These are phyloP conservation scores for Trifolium fragiferum DNA, from an alignment of 306 rosid species.

Conservation along the genomic window DNA sequence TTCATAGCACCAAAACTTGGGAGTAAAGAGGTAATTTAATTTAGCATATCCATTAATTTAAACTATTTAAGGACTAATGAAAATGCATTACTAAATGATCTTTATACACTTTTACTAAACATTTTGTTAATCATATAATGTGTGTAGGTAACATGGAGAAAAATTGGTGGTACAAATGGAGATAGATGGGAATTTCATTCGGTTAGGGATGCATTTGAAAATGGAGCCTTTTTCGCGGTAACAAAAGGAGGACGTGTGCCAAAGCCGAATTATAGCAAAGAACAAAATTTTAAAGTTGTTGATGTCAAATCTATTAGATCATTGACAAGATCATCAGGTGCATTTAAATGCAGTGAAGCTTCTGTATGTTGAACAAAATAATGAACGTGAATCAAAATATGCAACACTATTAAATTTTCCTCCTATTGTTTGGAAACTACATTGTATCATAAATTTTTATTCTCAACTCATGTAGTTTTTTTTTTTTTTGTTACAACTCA, in stretches of 20 bases:
- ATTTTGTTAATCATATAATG: background rate
- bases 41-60: background rate
- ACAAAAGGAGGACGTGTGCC: slow-evolving; percentile 34
- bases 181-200: slow-evolving; percentile 47
- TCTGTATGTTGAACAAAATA: slow-evolving; percentile 35
- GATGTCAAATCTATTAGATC: slow-evolving; percentile 41
- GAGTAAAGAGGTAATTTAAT: slow-evolving; percentile 44
- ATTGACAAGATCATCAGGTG: slow-evolving; percentile 39
- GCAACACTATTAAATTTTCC: background rate
- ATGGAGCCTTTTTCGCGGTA: slow-evolving; percentile 10
- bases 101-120: background rate
- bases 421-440: background rate
- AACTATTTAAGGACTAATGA: background rate
- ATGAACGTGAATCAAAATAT: background rate
- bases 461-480: background rate
- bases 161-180: background rate
- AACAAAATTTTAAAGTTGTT: slow-evolving; percentile 40
- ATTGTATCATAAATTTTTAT: background rate
- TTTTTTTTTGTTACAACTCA: too few relatives aligned
- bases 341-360: background rate
- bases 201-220: slow-evolving; percentile 31
- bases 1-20: slow-evolving; percentile 50
- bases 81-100: background rate
- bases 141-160: slow-evolving; percentile 46
- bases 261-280: slow-evolving; percentile 34